Evolutionary conservation across 129 eudicot species (phyloP), one percentile per base, ranked within the genome.

Genomic region (Flaveria brownii): DNA sequence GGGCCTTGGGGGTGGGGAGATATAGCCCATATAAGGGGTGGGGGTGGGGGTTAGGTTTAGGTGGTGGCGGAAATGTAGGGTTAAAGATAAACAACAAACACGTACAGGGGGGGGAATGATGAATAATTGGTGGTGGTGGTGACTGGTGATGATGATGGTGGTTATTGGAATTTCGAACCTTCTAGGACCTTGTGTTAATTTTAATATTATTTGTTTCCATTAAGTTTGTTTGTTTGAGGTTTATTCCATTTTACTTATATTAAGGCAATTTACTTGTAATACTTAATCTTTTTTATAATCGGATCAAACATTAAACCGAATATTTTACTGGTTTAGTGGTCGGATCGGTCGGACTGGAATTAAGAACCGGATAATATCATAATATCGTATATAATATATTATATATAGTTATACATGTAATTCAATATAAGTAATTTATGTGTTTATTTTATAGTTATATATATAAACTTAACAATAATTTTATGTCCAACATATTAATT

Each of bases 21-120:
- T 76, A 76, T 76, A 64, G 72, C 2, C 2, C 28, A 26, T 26
- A 26, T 26, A 42, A 2, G 50, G 14, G 50, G 13, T 45, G 10
- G 14, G 49, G 49, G 18, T 55, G 63, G 63, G 80, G 39, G 18
- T 55, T 17, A 25, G 78, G 78, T 45, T 61, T 75, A 63, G 80
- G 52, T 76, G 72, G 57, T 64, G 72, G 52, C 50, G 72, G 73
- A 76, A 76, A 76, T 76, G 80, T 76, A 76, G 80, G 80, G 65
- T n/a, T 76, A 64, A 76, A 76, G 80, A 76, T 62, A 75, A 74
- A 59, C 16, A 26, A 76, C 30, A 75, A 74, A 59, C 16, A 25
- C 1, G 2, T 0, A 25, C 30, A 28, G 30, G 2, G 30, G 2
- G 30, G 30, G 2, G 69, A 60, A 74, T 64, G 64, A 76, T 76